phyloP scores from a whole-genome alignment of 768 basidiomycete genomes.

The Cystoderma amianthinum region DNA sequence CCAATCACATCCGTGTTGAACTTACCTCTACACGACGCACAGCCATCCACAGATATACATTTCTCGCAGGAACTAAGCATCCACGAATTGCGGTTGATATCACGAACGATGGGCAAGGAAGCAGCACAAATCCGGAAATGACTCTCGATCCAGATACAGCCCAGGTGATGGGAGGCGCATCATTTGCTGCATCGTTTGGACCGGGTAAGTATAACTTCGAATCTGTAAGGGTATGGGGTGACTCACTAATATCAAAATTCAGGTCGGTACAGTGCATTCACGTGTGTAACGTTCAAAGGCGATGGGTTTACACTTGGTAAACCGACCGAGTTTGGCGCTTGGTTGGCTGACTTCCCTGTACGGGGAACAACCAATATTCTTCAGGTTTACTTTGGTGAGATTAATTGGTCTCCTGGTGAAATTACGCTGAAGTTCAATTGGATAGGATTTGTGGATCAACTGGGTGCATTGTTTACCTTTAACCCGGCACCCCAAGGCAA shows the following conservation, averaged over 20 bases:
- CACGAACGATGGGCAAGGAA: conserved; percentile 54
- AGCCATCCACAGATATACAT: conserved; percentile 54
- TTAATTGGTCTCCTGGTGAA: too few relatives aligned
- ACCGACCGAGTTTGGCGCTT: conserved; percentile 51
- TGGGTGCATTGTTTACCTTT: conserved; percentile 50
- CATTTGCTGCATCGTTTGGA: conserved; percentile 53
- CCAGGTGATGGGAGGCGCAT: conserved; percentile 39
- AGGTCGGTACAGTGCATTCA: conserved; percentile 50
- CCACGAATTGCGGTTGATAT: conserved; percentile 56
- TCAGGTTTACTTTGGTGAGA: conserved; percentile 42
- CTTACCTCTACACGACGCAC: conserved; percentile 53
- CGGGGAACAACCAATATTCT: conserved; percentile 34
- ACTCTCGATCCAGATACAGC: conserved; percentile 40
- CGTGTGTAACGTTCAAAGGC: conserved; percentile 55
- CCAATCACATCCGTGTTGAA: conserved; percentile 50
- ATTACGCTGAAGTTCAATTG: background rate
- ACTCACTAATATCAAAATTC: background rate
- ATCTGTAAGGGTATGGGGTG: background rate
- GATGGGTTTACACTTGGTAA: conserved; percentile 36
- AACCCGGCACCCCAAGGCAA: conserved; percentile 26
- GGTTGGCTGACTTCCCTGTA: conserved; percentile 42
- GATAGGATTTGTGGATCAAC: conserved; percentile 39
- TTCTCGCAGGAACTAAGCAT: conserved; percentile 34
- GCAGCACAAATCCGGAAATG: conserved; percentile 41
- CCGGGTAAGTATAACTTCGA: conserved; percentile 21